Base-by-base conservation (phyloP, 441 rosid genomes). In the Sinapis alba region DNA sequence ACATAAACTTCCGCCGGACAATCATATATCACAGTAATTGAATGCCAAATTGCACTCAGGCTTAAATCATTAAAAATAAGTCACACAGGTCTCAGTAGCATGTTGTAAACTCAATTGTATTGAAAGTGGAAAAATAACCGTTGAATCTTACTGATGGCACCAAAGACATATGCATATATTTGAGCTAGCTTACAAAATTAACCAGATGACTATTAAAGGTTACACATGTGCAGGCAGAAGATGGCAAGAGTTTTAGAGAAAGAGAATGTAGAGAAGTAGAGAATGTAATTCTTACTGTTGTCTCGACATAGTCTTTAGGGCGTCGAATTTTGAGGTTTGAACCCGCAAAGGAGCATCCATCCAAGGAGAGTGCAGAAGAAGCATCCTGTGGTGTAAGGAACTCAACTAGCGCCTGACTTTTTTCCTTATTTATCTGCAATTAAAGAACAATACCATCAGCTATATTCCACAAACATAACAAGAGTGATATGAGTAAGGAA, bases 301-400 rank as follows among this genome's bases (percentile, higher is more conserved):
- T 78, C 81, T 89, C 91, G 76, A 85, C 87, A 76, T 80, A 93
- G 80, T 93, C 98, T 73, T 86, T 93, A 62, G 99, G 99, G 28
- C 94, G 94, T 79, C 94, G 87, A 75, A 93, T 84, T 83, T 82
- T 95, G 76, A 93, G 86, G 72, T 76, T 66, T 68, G 90, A 85
- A 47, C 90, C 96, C 63, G 71, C 86, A 75, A 91, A 86, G 67
- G 71, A 80, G 74, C 75, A 65, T 67, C 98, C 97, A 83, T 93
- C 90, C 69, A 86, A 84, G 69, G 86, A 89, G 79, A 93, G 92
- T 68, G 98, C 98, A 78, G 94, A 86, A 63, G 97, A 86, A 59
- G 98, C 97, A 88, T 96, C 97, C 82, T 90, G 90, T 7, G 97
- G 95, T 20, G 98, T 93, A 68, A 93, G 95, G 85, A 96, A 93